A percentile compares a stretch with the other conserved stretches of the same genome.
phyloP scores from a whole-genome alignment of 2,329 filamentous ascomycete species.

The Arthroderma uncinatum region DNA sequence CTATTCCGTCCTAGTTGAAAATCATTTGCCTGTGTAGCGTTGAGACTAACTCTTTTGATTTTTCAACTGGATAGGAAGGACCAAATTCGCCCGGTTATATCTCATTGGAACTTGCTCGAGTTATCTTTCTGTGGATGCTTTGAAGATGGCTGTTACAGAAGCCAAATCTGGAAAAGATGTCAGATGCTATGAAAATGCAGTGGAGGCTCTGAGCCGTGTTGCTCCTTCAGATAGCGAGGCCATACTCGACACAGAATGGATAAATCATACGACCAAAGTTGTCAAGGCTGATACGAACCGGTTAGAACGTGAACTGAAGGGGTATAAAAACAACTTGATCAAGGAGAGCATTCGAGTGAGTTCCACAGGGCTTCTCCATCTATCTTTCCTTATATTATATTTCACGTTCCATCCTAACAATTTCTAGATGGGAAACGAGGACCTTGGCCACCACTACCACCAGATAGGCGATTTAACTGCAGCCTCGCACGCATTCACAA shows the following conservation, averaged over 20 bases:
- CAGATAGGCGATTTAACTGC: slow-evolving; percentile 60
- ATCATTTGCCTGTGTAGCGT: slow-evolving; percentile 9
- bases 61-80: slow-evolving; percentile 49
- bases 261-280: slow-evolving; percentile 52
- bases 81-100: slow-evolving; percentile 67
- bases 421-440: slow-evolving; percentile 80
- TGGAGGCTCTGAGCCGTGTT: slow-evolving; percentile 52
- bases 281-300: slow-evolving; percentile 60
- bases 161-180: slow-evolving; percentile 68
- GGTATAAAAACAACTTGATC: slow-evolving; percentile 92
- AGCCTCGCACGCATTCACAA: slow-evolving; percentile 65
- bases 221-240: slow-evolving; percentile 59
- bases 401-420: slow-evolving; percentile 10
- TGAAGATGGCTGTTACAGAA: slow-evolving; percentile 64
- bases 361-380: slow-evolving; percentile 8
- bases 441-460: slow-evolving; percentile 75
- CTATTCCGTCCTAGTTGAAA: slow-evolving; percentile 7
- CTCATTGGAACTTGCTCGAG: slow-evolving; percentile 71
- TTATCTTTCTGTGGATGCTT: slow-evolving; percentile 64
- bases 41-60: neutral
- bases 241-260: slow-evolving; percentile 59
- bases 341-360: slow-evolving; percentile 88
- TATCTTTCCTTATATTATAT: slow-evolving; percentile 5
- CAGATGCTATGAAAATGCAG: slow-evolving; percentile 56
- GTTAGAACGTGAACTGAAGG: slow-evolving; percentile 76